A percentile compares a stretch with the other conserved stretches of the same genome.
Evolutionary conservation across 2,329 filamentous ascomycete genomes (phyloP).

Genomic region (Exophiala phaeomuriformis): DNA sequence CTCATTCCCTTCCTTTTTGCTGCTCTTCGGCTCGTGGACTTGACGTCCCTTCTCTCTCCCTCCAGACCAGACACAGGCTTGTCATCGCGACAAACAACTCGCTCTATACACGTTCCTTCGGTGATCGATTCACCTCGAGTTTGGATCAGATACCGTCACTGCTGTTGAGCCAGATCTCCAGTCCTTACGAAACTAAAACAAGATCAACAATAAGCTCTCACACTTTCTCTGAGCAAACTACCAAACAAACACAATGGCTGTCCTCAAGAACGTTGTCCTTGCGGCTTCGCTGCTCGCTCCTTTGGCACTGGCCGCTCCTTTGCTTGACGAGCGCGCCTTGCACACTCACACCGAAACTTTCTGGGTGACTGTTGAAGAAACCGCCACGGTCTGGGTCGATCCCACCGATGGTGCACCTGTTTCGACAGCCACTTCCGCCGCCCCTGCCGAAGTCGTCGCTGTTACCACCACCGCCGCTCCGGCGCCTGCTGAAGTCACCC

Average conservation of each 20-base stretch:
- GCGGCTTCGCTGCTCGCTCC: constrained; percentile 23
- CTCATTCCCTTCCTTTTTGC: constrained; percentile 5
- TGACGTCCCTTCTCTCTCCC: constrained; percentile 10
- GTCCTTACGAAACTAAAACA: constrained; percentile 6
- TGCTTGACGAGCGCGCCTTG: constrained; percentile 12
- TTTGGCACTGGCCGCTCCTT: constrained; percentile 18
- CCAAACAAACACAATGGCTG: constrained; percentile 18
- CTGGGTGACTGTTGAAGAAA: constrained; percentile 24
- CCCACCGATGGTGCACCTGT: constrained; percentile 3
- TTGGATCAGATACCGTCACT: constrained; percentile 2
- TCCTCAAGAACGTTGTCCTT: constrained; percentile 24
- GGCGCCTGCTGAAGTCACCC: neutral
- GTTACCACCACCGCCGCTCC: neutral
- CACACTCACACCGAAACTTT: constrained; percentile 22
- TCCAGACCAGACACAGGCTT: constrained; percentile 15
- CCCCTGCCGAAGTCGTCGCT: neutral
- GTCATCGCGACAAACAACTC: constrained; percentile 18
- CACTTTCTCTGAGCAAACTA: too few relatives aligned
- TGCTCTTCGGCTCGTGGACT: constrained; percentile 5
- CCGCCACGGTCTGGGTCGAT: constrained; percentile 26
- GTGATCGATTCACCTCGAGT: constrained; percentile 7
- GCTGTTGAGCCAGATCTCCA: constrained; percentile 24
- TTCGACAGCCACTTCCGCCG: constrained; percentile 2
- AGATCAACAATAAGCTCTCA: neutral
- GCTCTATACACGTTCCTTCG: constrained; percentile 6